Base-by-base conservation (phyloP, 2,329 filamentous ascomycete genomes). In the Stachybotrys elegans region DNA sequence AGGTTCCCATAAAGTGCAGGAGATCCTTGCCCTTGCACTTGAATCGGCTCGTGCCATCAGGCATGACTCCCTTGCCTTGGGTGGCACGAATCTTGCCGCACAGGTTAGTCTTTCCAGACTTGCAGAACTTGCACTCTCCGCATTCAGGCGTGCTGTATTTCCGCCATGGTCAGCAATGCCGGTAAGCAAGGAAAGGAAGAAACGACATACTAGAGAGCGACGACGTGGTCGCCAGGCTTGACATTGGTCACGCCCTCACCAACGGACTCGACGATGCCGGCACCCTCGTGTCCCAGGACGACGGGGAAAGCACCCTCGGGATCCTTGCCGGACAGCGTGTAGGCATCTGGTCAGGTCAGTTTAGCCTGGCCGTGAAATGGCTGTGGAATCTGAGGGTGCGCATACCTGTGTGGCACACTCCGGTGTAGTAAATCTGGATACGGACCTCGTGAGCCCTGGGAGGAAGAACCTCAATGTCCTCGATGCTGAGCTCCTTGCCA, bases 91-190 rank as follows among this genome's bases (percentile, higher is more conserved):
- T 98, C 82, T 97, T 97, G 68, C 93, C 93, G 73, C 92, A 97
- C 47, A 97, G 86, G 73, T 97, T 95, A 60, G 92, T 97, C 84
- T 98, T 98, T 73, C 92, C 93, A 34, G 92, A 97, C 71, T 89
- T 93, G 85, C 93, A 98, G 80, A 97, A 97, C 76, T 97, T 97
- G 83, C 93, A 98, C 70, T 97, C 92, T 56, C 81, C 78, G 76
- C 93, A 97, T 75, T 97, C 92, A 53, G 93, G 93, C 38, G 91
- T 97, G 77, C 90, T 95, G 43, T 43, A 32, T 17, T 39, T 21
- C 38, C 43, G 40, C 20, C 22, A 27, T 43, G 35, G 39, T 51
- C 40, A 53, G 43, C 38, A n/a, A 22, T n/a, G 5, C 22, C 19
- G 2, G 14, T 5, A 22, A 16, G 17, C 4, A 4, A 6, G 5